Conservation (phyloP, 345 rosid genomes). For the Linum lewisii region DNA sequence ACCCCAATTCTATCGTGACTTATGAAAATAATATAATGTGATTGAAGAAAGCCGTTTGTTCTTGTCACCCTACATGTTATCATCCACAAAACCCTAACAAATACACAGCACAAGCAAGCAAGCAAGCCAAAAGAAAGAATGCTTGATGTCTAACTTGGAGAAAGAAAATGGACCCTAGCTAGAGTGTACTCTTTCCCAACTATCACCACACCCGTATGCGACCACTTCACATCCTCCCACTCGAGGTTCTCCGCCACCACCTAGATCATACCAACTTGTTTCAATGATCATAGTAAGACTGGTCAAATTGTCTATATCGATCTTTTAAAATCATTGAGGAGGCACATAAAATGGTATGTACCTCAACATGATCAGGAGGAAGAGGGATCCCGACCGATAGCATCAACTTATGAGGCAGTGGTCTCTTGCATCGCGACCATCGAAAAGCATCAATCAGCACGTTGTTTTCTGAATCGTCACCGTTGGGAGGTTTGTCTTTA, state of each 20-base stretch:
- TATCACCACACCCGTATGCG: conserved; percentile 95
- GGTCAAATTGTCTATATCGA: too few species aligned
- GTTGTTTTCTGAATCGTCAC: conserved; percentile 74
- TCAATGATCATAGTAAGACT: too few species aligned
- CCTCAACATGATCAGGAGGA: conserved; percentile 84
- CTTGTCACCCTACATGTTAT: too few species aligned
- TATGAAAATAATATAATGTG: too few species aligned
- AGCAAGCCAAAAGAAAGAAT: too few species aligned
- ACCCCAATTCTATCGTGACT: too few species aligned
- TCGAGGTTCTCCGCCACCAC: conserved; percentile 82
- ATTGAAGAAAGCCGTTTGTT: too few species aligned
- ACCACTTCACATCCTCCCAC: conserved; percentile 99
- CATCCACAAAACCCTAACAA: too few species aligned
- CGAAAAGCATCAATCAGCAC: conserved; percentile 69
- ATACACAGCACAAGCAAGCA: too few species aligned
- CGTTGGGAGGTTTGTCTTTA: conserved; percentile 57
- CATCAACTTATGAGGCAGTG: conserved; percentile 81
- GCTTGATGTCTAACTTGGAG: conserved; percentile 34
- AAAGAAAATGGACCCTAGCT: conserved; percentile 89
- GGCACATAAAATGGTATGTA: conserved; percentile 16
- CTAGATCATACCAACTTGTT: too few species aligned
- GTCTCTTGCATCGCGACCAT: conserved; percentile 90
- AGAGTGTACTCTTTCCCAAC: conserved; percentile 82
- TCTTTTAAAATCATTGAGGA: background rate
- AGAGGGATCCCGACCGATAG: conserved; percentile 83